These are phyloP conservation scores for Murraya paniculata DNA, from an alignment of 345 rosid species.

Conservation along the genomic window DNA sequence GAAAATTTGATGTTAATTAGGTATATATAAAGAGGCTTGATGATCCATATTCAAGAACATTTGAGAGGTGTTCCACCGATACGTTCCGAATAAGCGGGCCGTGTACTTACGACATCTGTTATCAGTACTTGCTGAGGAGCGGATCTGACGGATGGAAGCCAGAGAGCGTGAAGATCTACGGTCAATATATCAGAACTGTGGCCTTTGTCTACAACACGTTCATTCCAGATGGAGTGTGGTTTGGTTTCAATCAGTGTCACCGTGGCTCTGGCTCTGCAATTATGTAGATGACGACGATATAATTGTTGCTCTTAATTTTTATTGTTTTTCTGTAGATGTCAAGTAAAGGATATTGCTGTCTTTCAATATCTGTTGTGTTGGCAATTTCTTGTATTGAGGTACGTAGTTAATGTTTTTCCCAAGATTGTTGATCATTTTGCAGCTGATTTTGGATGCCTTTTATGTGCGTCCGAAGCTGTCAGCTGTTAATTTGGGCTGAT, in stretches of 20 bases:
- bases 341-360: no score
- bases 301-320: no score
- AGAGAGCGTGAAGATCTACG: slow-evolving; percentile 1
- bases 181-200: neutral
- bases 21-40: neutral
- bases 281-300: neutral
- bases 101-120: neutral
- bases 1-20: neutral
- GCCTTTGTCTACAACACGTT: neutral
- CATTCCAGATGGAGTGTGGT: neutral
- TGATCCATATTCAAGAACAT: neutral
- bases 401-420: no score
- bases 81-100: neutral
- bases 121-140: neutral
- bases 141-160: slow-evolving; percentile 4
- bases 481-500: no score
- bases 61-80: slow-evolving; percentile 4
- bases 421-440: neutral
- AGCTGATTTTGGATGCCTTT: neutral
- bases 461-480: neutral
- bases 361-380: no score
- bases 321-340: no score
- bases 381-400: no score
- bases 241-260: neutral
- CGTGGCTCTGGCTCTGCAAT: neutral